A percentile compares a stretch with the other conserved stretches of the same genome.
Evolutionary conservation across 768 basidiomycete genomes (phyloP).

Genomic region (Gloeopeniophorella convolvens): DNA sequence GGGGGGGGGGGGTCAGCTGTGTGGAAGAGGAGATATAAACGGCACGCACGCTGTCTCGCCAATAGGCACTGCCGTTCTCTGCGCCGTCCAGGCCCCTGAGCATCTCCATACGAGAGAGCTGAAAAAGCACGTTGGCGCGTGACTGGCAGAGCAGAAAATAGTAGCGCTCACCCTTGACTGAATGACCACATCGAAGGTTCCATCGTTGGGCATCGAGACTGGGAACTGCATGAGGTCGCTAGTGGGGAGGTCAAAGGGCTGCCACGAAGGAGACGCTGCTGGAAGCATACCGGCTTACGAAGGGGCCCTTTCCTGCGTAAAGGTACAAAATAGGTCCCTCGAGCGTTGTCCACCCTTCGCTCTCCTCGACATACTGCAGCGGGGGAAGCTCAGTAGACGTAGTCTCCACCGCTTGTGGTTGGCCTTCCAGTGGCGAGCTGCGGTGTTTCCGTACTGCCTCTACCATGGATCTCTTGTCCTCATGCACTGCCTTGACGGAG

Average conservation of each 20-base stretch:
- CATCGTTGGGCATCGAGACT: conserved; percentile 72
- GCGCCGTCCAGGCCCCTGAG: conserved; percentile 53
- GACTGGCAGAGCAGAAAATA: conserved; percentile 1
- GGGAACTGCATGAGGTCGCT: conserved; percentile 83
- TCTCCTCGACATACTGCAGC: conserved; percentile 38
- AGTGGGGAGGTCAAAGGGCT: conserved; percentile 7
- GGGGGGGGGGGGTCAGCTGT: conserved; percentile 3
- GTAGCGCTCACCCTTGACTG: conserved; percentile 51
- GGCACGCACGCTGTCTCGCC: conserved; percentile 52
- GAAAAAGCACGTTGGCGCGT: background rate
- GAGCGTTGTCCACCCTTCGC: conserved; percentile 65
- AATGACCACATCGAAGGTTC: conserved; percentile 63
- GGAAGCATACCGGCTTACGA: conserved; percentile 47
- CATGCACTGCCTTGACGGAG: conserved; percentile 60
- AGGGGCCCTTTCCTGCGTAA: conserved; percentile 76
- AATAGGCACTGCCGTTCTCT: conserved; percentile 53
- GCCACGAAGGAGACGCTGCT: background rate
- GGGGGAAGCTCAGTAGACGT: conserved; percentile 35
- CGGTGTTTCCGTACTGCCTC: conserved; percentile 38
- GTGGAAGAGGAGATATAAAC: background rate
- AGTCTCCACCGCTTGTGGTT: conserved; percentile 7
- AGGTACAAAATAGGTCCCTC: conserved; percentile 63
- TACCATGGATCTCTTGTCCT: conserved; percentile 69
- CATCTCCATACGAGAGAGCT: conserved; percentile 48
- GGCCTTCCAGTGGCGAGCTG: conserved; percentile 1